phyloP scores from a whole-genome alignment of 2,329 filamentous ascomycete genomes.

The Colletotrichum ledebouriae region DNA sequence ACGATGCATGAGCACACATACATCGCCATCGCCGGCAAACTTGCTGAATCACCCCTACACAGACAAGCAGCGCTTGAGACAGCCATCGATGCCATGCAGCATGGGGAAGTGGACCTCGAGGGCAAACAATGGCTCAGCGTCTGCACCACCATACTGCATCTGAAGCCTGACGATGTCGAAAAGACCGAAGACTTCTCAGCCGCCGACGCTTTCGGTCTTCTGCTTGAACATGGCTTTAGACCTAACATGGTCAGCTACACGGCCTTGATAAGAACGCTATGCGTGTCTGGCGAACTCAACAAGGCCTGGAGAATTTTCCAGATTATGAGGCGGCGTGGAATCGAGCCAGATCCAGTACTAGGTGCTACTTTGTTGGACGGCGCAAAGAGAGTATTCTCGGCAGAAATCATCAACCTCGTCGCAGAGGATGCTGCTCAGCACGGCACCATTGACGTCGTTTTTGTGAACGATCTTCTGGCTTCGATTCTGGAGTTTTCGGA shows the following conservation, averaged over 20 bases:
- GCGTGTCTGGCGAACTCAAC: slow-evolving; percentile 71
- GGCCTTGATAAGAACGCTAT: slow-evolving; percentile 78
- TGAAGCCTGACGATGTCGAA: slow-evolving; percentile 48
- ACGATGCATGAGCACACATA: slow-evolving; percentile 58
- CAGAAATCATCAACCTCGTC: slow-evolving; percentile 60
- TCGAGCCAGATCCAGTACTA: slow-evolving; percentile 75
- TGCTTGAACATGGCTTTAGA: slow-evolving; percentile 71
- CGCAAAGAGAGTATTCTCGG: slow-evolving; percentile 71
- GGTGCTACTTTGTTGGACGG: slow-evolving; percentile 79
- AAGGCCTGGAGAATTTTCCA: slow-evolving; percentile 76
- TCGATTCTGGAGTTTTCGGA: slow-evolving; percentile 60
- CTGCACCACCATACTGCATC: slow-evolving; percentile 70
- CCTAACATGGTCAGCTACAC: slow-evolving; percentile 76
- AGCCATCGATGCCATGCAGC: slow-evolving; percentile 52
- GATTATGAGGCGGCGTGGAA: slow-evolving; percentile 69
- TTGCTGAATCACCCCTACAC: slow-evolving; percentile 56
- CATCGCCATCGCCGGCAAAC: slow-evolving; percentile 60
- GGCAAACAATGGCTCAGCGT: slow-evolving; percentile 62
- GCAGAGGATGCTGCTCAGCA: slow-evolving; percentile 52
- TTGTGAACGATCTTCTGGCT: slow-evolving; percentile 61
- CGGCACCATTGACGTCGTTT: slow-evolving; percentile 64
- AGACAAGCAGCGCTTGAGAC: slow-evolving; percentile 61
- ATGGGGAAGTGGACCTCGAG: slow-evolving; percentile 60
- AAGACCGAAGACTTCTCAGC: slow-evolving; percentile 54
- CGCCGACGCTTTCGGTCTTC: slow-evolving; percentile 65